A percentile compares a stretch with the other conserved stretches of the same genome.
These are phyloP conservation scores for Leucocoprinus sp. DNA, from an alignment of 768 basidiomycete species.

Conservation along the genomic window DNA sequence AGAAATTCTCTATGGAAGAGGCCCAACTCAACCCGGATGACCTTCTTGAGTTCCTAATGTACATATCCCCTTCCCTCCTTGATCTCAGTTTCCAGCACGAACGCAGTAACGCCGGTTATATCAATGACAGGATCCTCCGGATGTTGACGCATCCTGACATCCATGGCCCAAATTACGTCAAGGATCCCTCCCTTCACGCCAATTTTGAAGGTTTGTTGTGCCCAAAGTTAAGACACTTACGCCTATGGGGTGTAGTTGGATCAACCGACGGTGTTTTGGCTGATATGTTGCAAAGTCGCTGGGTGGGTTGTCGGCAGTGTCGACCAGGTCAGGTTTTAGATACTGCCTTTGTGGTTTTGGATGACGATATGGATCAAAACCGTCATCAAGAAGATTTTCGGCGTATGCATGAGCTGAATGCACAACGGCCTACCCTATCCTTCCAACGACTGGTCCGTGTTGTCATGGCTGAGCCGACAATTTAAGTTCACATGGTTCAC, in stretches of 20 bases:
- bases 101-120: conserved; percentile 8
- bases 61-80: conserved; percentile 6
- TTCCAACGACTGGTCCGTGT: conserved; percentile 9
- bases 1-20: conserved; percentile 9
- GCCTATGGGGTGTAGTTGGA: conserved; percentile 19
- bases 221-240: conserved; percentile 17
- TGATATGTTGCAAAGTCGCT: conserved; percentile 23
- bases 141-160: conserved; percentile 19
- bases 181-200: neutral
- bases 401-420: conserved; percentile 9
- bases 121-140: conserved; percentile 4
- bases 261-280: conserved; percentile 21
- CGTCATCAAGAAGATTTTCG: conserved; percentile 9
- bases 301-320: conserved; percentile 13
- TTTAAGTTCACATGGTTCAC: neutral
- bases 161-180: conserved; percentile 15
- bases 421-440: conserved; percentile 2
- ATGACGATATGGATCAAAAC: conserved; percentile 14
- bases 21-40: conserved; percentile 7
- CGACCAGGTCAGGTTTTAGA: conserved; percentile 12
- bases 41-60: conserved; percentile 7
- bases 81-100: conserved; percentile 11
- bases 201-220: conserved; percentile 9
- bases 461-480: conserved; percentile 1
- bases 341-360: conserved; percentile 13